A percentile compares a stretch with the other conserved stretches of the same genome.
phyloP scores from a whole-genome alignment of 345 rosid genomes.

The Chamaenerion angustifolium region DNA sequence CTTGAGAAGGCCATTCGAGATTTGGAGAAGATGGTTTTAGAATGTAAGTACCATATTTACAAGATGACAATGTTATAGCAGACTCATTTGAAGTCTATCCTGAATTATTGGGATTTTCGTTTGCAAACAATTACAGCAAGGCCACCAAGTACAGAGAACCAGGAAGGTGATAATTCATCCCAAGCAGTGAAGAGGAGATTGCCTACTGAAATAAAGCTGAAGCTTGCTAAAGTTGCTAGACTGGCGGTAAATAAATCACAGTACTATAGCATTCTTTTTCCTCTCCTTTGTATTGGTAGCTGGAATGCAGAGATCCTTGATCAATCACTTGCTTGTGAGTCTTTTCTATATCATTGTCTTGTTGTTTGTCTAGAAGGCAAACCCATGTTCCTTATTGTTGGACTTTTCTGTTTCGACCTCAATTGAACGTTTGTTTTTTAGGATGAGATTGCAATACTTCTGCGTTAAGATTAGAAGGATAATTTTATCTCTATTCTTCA shows the following conservation, averaged over 20 bases:
- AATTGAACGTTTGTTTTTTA: too few species aligned
- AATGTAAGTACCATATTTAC: constrained; percentile 42
- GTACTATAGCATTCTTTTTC: too few species aligned
- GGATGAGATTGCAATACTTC: too few species aligned
- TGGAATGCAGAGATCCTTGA: too few species aligned
- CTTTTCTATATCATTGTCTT: too few species aligned
- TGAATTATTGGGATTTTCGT: not conserved
- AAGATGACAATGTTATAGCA: not conserved
- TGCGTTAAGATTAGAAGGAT: too few species aligned
- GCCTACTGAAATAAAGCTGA: constrained; percentile 16
- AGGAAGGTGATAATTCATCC: constrained; percentile 57
- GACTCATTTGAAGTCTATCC: too few species aligned
- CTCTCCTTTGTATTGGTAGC: not conserved
- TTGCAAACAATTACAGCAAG: constrained; percentile 42
- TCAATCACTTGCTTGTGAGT: too few species aligned
- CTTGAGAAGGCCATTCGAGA: constrained; percentile 89
- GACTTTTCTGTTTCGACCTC: too few species aligned
- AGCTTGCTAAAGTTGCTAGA: constrained; percentile 21
- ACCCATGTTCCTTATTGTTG: too few species aligned
- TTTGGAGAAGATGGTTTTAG: constrained; percentile 76
- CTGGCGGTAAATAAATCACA: constrained; percentile 10
- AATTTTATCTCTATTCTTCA: not conserved
- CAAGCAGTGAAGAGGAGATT: constrained; percentile 17
- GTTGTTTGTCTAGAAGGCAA: too few species aligned
- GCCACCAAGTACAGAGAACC: constrained; percentile 61